Evolutionary conservation across 106 monocot species (phyloP).

Genomic region (Cymbidium sinense): DNA sequence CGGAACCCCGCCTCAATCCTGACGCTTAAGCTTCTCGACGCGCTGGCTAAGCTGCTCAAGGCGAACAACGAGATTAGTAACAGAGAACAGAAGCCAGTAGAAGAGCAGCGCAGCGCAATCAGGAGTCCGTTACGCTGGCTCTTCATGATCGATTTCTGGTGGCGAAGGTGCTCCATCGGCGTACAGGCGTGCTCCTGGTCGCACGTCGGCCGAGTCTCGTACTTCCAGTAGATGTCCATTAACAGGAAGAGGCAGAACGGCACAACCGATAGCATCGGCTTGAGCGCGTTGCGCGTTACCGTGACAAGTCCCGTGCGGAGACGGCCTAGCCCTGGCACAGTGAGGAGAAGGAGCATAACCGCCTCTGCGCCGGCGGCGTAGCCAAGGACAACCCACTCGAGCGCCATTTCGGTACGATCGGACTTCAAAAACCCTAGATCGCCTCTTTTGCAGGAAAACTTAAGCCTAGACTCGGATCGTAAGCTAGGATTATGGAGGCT

Average conservation of each 20-base stretch:
- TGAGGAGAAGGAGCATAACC: conserved; percentile 62
- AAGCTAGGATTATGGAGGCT: background rate
- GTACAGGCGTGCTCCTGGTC: conserved; percentile 50
- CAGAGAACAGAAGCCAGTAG: conserved; percentile 66
- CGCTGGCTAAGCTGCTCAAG: conserved; percentile 42
- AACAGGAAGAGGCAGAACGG: conserved; percentile 72
- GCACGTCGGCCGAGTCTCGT: conserved; percentile 57
- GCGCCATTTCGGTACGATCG: conserved; percentile 32
- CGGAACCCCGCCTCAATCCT: conserved; percentile 11
- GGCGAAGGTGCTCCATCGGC: conserved; percentile 53
- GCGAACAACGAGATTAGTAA: conserved; percentile 36
- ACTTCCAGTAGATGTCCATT: conserved; percentile 80
- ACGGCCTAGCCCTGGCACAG: conserved; percentile 49
- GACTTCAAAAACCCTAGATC: background rate
- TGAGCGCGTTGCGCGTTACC: conserved; percentile 44
- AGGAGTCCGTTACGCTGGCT: conserved; percentile 66
- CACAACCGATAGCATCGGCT: conserved; percentile 55
- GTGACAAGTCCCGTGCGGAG: conserved; percentile 46
- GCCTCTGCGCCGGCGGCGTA: conserved; percentile 74
- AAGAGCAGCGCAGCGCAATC: conserved; percentile 51
- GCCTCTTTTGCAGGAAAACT: background rate
- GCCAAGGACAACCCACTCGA: conserved; percentile 74
- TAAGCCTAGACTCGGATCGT: background rate
- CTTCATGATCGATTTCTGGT: conserved; percentile 64
- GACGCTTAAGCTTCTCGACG: conserved; percentile 47